phyloP scores from a whole-genome alignment of 164 flowering plant genomes.

The Vitis riparia region DNA sequence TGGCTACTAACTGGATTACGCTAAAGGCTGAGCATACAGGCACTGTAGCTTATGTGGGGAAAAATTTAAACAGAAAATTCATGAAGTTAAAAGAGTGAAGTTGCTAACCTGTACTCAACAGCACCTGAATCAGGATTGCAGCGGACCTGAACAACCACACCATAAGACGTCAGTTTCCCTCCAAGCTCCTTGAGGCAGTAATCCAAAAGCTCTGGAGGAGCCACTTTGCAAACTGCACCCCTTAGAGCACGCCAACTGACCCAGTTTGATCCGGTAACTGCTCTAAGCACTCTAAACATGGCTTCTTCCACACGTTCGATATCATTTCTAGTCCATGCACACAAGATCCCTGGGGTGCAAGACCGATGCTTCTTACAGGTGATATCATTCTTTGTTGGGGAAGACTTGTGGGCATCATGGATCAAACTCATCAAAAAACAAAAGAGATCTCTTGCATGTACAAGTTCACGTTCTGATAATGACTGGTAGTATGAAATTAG shows the following conservation, averaged over 20 bases:
- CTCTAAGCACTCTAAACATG: slow-evolving; percentile 66
- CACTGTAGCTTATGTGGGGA: too few species aligned
- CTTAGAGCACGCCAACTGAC: slow-evolving; percentile 66
- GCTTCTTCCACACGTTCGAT: slow-evolving; percentile 57
- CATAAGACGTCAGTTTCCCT: slow-evolving; percentile 47
- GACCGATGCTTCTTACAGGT: slow-evolving; percentile 19
- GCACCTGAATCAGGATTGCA: slow-evolving; percentile 47
- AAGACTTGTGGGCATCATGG: slow-evolving; percentile 30
- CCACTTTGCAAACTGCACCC: slow-evolving; percentile 61
- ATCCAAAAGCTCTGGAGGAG: slow-evolving; percentile 65
- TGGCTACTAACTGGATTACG: too few species aligned
- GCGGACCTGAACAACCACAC: slow-evolving; percentile 42
- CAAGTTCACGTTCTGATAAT: slow-evolving; percentile 48
- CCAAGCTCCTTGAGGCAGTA: slow-evolving; percentile 63
- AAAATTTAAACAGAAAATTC: background rate
- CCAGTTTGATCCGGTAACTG: slow-evolving; percentile 60
- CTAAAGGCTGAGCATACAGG: too few species aligned
- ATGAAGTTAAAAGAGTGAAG: background rate
- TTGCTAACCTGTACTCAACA: slow-evolving; percentile 60
- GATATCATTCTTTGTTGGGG: slow-evolving; percentile 4
- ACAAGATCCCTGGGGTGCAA: slow-evolving; percentile 18
- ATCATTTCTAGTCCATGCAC: slow-evolving; percentile 55
- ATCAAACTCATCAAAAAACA: slow-evolving; percentile 45
- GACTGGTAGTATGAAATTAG: slow-evolving; percentile 61
- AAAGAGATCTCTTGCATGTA: slow-evolving; percentile 59